Evolutionary conservation across 345 rosid genomes (phyloP).

Genomic region (Camelina sativa): DNA sequence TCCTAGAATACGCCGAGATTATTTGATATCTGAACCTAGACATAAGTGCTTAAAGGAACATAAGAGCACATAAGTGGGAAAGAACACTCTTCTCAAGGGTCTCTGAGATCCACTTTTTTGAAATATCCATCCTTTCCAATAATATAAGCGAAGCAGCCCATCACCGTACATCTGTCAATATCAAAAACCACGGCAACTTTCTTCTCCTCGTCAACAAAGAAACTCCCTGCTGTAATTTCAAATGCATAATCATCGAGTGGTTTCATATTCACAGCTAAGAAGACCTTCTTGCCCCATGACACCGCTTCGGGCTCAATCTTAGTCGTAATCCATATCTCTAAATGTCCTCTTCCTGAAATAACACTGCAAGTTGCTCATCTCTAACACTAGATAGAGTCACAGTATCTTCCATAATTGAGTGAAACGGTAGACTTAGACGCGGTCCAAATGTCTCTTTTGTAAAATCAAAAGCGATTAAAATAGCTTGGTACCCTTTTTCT

Average conservation of each 20-base stretch:
- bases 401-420: not conserved
- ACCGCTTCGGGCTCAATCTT: not conserved
- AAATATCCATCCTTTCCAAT: constrained; percentile 7
- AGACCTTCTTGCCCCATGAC: not conserved
- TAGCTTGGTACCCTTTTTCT: not conserved
- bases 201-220: constrained; percentile 19
- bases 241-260: not conserved
- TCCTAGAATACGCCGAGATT: no score
- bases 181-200: not conserved
- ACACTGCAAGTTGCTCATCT: not conserved
- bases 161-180: not conserved
- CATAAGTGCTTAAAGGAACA: not conserved
- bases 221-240: not conserved
- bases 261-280: not conserved
- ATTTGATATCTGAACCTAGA: no score
- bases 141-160: not conserved
- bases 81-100: not conserved
- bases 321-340: not conserved
- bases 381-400: not conserved
- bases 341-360: not conserved
- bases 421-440: not conserved
- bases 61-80: not conserved
- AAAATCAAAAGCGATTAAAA: not conserved
- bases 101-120: not conserved
- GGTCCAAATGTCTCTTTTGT: constrained; percentile 3